phyloP scores from a whole-genome alignment of 495 filamentous ascomycete species.

The Massariosphaeria phaeospora region DNA sequence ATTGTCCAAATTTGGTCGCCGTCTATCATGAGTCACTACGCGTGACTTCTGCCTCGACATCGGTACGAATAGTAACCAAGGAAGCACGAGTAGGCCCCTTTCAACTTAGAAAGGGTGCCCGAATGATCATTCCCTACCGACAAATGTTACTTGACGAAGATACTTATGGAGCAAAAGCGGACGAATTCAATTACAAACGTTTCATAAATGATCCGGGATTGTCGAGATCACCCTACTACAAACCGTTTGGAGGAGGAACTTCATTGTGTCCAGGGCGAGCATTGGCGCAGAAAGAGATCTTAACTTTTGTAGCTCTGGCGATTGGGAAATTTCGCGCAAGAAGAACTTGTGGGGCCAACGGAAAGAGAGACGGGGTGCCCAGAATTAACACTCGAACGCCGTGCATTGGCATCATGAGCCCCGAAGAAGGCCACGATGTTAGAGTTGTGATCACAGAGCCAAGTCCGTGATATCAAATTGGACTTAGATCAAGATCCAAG shows the following conservation, averaged over 20 bases:
- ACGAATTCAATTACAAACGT: neutral
- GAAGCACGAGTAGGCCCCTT: slow-evolving; percentile 29
- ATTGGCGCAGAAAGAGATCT: slow-evolving; percentile 26
- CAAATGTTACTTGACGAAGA: slow-evolving; percentile 33
- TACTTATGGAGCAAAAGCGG: neutral
- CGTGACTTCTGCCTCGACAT: neutral
- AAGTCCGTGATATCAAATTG: too few relatives aligned
- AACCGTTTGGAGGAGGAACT: slow-evolving; percentile 38
- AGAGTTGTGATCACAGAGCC: too few relatives aligned
- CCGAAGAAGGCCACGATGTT: too few relatives aligned
- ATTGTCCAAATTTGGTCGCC: neutral
- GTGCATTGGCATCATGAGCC: too few relatives aligned
- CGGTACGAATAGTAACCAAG: neutral
- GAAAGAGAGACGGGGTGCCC: too few relatives aligned
- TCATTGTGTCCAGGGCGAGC: slow-evolving; percentile 37
- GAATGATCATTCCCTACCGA: slow-evolving; percentile 38
- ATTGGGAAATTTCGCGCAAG: too few relatives aligned
- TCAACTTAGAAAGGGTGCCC: slow-evolving; percentile 26
- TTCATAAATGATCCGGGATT: slow-evolving; percentile 26
- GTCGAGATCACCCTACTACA: slow-evolving; percentile 23
- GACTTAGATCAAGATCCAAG: too few relatives aligned
- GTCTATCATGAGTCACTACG: neutral
- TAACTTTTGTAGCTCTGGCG: slow-evolving; percentile 34
- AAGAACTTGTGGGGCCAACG: too few relatives aligned
- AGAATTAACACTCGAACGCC: too few relatives aligned